Base-by-base conservation (phyloP, 176 grass and related monocot species). In the Oryza meridionalis region DNA sequence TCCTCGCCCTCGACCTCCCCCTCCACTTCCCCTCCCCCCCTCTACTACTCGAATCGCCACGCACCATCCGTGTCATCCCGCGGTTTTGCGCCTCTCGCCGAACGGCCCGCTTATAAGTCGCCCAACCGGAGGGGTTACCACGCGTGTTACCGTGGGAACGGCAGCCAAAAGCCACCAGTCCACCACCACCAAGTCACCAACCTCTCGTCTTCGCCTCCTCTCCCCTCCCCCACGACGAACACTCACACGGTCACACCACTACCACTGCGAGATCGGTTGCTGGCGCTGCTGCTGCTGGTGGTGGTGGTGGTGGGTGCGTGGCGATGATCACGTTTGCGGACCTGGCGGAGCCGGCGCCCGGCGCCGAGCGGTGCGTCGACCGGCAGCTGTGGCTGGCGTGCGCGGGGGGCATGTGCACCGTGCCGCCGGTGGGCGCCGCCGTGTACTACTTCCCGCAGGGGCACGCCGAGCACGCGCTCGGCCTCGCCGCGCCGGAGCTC, bases 381-480 rank as follows among this genome's bases (percentile, higher is more conserved):
- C 80, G 91, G 74, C 91, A 94, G 75, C 88, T 99, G 21, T 99
- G 97, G 97, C 89, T 94, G 33, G 97, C 97, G 13, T 99, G 97
- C 79, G 97, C 93, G 1, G 97, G 97, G 17, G 82, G 91, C 12
- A 96, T 99, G 97, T 92, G 92, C 80, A 92, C 92, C 51, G 94
- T 96, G 86, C 93, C 93, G 27, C 80, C 88, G 47, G 90, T 94
- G 24, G 86, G 92, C 81, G 85, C 83, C 73, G 81, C 45, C 84
- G 91, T 99, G 9, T 94, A 88, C 88, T 99, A 96, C 91, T 99
- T 99, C 85, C 93, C 93, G 70, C 97, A 99, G 82, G 97, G 97
- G 77, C 94, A 99, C 76, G 90, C 94, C 66, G 97, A 99, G 97
- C 97, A 99, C 66, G 97, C 93, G 27, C 84, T 87, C 10, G 72